Base-by-base conservation (phyloP, 306 rosid genomes). In the Quercus agrifolia region DNA sequence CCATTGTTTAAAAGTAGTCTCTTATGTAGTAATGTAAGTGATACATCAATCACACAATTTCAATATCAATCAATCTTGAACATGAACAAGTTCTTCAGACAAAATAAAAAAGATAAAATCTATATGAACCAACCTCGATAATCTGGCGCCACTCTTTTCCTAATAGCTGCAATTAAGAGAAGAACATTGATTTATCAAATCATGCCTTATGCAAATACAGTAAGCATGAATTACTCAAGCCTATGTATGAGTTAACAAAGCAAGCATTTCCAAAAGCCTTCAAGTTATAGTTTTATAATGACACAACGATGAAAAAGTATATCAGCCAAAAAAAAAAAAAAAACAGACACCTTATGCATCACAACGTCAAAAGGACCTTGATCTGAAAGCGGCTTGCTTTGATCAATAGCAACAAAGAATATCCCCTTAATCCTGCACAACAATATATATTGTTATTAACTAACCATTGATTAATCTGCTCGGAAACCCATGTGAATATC, bases 301-400 rank as follows among this genome's bases (percentile, higher is more conserved):
- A 18, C 44, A 64, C 33, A 28, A 13, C 2, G 6, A 63, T 27
- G 33, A 56, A 19, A 38, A 51, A 31, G 3, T 19, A 41, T 6
- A 73, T 5, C 6, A 28, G 13, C 63, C 15, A 1, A 4, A 25
- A 12, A 46, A 35, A 55, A 35, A 55, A 58, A 35, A 10, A 7
- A 35, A 28, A 28, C 30, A 28, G 83, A 67, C 25, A 91, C 98
- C 98, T 93, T 93, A 59, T 93, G 98, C 87, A 93, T 70, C 79
- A 93, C 97, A 46, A 93, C 78, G 81, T 93, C 97, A 77, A 93
- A 93, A 49, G 98, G 97, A 69, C 98, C 98, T 84, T 93, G 98
- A 57, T 93, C 97, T 18, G 91, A 83, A 81, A 93, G 93, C 10
- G 97, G 81, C 71, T 85, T 85, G 79, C 62, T 86, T 33, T 85